These are phyloP conservation scores for Cercospora sp. DNA, from an alignment of 2,329 filamentous ascomycete species.

Conservation along the genomic window DNA sequence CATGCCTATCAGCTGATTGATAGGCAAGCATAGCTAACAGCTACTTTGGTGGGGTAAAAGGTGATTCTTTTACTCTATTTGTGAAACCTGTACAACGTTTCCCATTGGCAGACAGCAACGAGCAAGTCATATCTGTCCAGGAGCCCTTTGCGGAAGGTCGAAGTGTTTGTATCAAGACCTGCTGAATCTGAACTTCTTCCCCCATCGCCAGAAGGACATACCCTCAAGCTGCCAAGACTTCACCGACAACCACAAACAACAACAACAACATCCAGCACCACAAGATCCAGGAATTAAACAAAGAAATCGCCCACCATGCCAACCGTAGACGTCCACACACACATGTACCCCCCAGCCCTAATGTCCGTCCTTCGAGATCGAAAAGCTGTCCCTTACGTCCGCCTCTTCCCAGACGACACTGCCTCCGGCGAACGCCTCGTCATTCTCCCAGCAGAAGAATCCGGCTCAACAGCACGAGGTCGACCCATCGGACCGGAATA, in stretches of 20 bases:
- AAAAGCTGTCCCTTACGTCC: constrained; percentile 67
- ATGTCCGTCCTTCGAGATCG: constrained; percentile 58
- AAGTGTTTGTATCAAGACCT: not conserved
- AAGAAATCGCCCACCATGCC: constrained; percentile 30
- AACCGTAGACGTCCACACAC: constrained; percentile 62
- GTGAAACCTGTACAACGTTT: not conserved
- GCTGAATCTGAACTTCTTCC: not conserved
- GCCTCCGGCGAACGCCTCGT: constrained; percentile 58
- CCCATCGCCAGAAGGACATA: not conserved
- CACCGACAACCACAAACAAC: not conserved
- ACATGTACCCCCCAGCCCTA: constrained; percentile 58
- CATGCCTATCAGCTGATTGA: constrained; percentile 14
- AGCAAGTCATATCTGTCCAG: not conserved
- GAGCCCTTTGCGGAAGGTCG: not conserved
- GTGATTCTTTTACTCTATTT: not conserved
- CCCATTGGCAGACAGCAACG: not conserved
- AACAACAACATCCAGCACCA: not conserved
- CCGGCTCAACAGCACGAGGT: constrained; percentile 56
- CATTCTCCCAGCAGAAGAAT: constrained; percentile 36
- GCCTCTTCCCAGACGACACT: constrained; percentile 58
- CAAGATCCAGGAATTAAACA: not conserved
- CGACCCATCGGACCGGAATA: constrained; percentile 82
- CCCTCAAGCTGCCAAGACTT: constrained; percentile 4
- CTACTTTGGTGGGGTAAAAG: constrained; percentile 13
- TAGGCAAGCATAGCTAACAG: constrained; percentile 13